Conservation (phyloP, 257 asterid genomes). For the Petunia secreta region DNA sequence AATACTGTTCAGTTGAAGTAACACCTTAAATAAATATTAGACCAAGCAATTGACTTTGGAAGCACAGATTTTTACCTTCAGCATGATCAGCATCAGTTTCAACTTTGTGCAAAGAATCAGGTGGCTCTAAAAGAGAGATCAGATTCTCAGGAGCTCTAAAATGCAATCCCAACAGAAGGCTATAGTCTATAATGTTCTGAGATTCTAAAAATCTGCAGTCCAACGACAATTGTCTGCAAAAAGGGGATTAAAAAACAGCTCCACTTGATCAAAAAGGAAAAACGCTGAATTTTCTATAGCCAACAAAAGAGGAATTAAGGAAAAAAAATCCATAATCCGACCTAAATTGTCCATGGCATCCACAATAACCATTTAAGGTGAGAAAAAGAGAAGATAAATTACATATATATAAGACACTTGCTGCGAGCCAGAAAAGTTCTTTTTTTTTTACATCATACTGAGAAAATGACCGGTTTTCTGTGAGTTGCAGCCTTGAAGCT, state of each 20-base stretch:
- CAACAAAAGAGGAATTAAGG: conserved; percentile 22
- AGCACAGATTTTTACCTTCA: conserved; percentile 55
- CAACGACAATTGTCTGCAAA: conserved; percentile 73
- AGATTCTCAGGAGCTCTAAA: conserved; percentile 96
- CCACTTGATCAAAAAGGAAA: neutral
- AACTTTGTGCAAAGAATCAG: conserved; percentile 53
- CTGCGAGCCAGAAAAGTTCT: neutral
- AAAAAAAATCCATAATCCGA: neutral
- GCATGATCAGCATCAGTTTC: conserved; percentile 37
- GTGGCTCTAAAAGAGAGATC: conserved; percentile 58
- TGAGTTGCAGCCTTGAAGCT: neutral
- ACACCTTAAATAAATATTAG: conserved; percentile 3
- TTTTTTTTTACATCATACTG: neutral
- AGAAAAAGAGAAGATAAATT: neutral
- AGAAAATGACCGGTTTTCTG: neutral
- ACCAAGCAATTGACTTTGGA: conserved; percentile 4
- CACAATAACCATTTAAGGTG: neutral
- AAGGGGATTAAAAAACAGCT: neutral
- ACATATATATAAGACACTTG: neutral
- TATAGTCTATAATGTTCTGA: conserved; percentile 86
- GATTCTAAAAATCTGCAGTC: conserved; percentile 82
- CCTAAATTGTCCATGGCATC: neutral
- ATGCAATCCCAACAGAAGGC: conserved; percentile 94
- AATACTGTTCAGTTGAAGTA: conserved; percentile 5
- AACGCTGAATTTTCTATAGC: neutral